Percentiles rank a stretch among this genome's conserved stretches.
Conservation (phyloP, 2,329 filamentous ascomycete species). For the Plenodomus tracheiphilus region DNA sequence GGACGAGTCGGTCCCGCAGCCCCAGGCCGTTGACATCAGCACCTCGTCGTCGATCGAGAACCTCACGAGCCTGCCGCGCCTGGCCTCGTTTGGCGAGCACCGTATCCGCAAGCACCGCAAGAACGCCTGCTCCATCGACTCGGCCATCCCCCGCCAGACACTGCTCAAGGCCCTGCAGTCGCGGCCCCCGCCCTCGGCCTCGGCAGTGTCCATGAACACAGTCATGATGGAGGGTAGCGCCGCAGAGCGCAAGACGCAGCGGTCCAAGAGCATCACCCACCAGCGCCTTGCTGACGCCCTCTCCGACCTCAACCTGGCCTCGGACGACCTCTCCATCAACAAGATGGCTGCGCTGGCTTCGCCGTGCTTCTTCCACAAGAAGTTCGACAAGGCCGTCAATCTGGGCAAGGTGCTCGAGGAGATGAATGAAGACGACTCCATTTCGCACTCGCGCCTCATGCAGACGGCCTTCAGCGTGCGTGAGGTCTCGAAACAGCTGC, state of each 20-base stretch:
- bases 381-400: constrained; percentile 94
- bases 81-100: constrained; percentile 43
- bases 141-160: constrained; percentile 71
- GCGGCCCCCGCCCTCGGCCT: constrained; percentile 54
- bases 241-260: constrained; percentile 25
- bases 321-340: constrained; percentile 47
- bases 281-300: constrained; percentile 67
- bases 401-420: constrained; percentile 94
- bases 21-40: constrained; percentile 26
- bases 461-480: constrained; percentile 94
- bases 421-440: constrained; percentile 82
- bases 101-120: constrained; percentile 44
- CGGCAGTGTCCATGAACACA: constrained; percentile 64
- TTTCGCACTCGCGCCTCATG: constrained; percentile 91
- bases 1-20: constrained; percentile 32
- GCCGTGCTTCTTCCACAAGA: constrained; percentile 96
- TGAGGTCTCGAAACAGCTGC: constrained; percentile 93
- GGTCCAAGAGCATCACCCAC: constrained; percentile 36
- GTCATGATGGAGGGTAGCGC: constrained; percentile 56
- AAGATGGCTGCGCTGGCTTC: constrained; percentile 75
- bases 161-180: constrained; percentile 82
- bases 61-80: constrained; percentile 35
- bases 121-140: constrained; percentile 61
- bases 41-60: constrained; percentile 42
- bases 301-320: constrained; percentile 53